These are phyloP conservation scores for Polyporus arcularius DNA, from an alignment of 768 basidiomycete species.

Conservation along the genomic window DNA sequence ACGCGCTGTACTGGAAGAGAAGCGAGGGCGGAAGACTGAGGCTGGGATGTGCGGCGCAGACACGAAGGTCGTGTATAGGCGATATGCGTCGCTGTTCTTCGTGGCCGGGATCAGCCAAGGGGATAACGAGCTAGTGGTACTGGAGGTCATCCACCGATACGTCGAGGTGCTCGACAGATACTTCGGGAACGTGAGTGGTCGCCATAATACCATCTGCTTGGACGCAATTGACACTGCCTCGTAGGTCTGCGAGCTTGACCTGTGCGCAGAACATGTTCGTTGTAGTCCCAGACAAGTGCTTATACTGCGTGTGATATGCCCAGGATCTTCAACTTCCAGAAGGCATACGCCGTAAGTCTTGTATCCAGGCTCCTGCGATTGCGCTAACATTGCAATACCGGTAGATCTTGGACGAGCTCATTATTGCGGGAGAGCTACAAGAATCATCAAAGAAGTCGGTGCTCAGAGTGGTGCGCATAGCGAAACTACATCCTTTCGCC, in stretches of 20 bases:
- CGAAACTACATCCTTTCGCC: neutral
- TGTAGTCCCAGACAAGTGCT: neutral
- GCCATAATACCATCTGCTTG: neutral
- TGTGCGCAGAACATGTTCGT: constrained; percentile 51
- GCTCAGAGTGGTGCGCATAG: constrained; percentile 51
- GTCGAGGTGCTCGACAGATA: constrained; percentile 85
- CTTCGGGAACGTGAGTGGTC: constrained; percentile 76
- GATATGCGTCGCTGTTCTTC: constrained; percentile 96
- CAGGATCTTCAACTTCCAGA: constrained; percentile 97
- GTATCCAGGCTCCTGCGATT: neutral
- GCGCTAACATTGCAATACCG: neutral
- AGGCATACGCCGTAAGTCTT: constrained; percentile 78
- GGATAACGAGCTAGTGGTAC: constrained; percentile 90
- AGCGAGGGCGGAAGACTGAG: neutral
- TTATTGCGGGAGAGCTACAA: constrained; percentile 92
- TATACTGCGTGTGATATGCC: neutral
- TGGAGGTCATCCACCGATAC: constrained; percentile 93
- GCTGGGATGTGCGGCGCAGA: constrained; percentile 40
- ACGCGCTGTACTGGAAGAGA: neutral
- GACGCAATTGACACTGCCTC: neutral
- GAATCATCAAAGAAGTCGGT: constrained; percentile 83
- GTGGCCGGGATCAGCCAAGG: constrained; percentile 79
- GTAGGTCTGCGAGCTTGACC: constrained; percentile 88
- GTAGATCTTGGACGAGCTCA: constrained; percentile 88
- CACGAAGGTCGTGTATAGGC: constrained; percentile 88